Evolutionary conservation across 257 asterid genomes (phyloP), one percentile per base, ranked within the genome.

Genomic region (Ajuga chamaepitys): DNA sequence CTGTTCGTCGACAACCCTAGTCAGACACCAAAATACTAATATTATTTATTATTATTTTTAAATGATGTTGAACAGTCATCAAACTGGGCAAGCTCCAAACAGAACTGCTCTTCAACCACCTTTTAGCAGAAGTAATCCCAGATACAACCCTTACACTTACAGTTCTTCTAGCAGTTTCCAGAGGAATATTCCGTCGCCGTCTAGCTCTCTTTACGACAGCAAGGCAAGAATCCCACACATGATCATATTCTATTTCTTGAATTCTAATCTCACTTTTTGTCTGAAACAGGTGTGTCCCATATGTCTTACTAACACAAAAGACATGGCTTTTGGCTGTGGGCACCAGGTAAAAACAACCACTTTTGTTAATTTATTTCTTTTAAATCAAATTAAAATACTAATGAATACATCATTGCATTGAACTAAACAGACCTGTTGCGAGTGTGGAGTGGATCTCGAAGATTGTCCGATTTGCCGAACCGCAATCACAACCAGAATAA

Each of bases 241-340:
- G 10, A 14, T 40, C 50, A 47, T 35, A 35, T 14, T 28, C 42
- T 42, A 10, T 22, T 24, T 10, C 25, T 68, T 9, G 21, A 44
- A 41, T 22, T 38, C 51, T 68, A 25, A 18, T 47, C 45, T 56
- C 25, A 26, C 18, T 3, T 44, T 67, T n/a, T n/a, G n/a, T 62
- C 22, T 67, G 57, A 20, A 50, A 67, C 83, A 85, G 87, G 42
- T 81, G 16, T 85, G 93, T 73, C 77, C 80, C 28, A 75, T 78
- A 44, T 85, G 93, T 41, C 74, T 70, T 26, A 75, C 68, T 56
- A 77, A 73, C 44, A 44, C 67, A 10, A 85, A 78, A 72, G 81
- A 81, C 80, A 75, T 83, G 89, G 93, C 84, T 40, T 82, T 82
- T 65, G 85, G 85, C 34, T 85, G 86, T 47, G 92, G 92, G 13